These are phyloP conservation scores for Chaetomium tenue DNA, from an alignment of 495 filamentous ascomycete species.

Conservation along the genomic window DNA sequence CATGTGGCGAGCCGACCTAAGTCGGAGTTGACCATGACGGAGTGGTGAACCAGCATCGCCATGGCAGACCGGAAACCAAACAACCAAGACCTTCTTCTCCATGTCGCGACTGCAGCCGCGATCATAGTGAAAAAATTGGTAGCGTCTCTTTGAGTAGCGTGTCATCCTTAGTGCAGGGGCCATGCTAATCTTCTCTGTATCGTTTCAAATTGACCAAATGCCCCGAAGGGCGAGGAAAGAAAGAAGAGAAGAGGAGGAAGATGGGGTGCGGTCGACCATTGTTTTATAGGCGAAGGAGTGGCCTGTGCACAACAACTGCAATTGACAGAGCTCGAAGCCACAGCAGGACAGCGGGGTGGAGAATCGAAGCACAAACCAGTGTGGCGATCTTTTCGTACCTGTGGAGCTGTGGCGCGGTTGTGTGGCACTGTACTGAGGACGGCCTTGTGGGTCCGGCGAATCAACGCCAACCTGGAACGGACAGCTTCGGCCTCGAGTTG, in stretches of 20 bases:
- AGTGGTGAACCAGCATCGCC: neutral
- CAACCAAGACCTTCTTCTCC: constrained; percentile 28
- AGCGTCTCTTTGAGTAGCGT: constrained; percentile 99
- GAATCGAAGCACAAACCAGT: neutral
- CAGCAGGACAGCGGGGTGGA: neutral
- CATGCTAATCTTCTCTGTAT: constrained; percentile 96
- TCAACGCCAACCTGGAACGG: neutral
- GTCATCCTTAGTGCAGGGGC: constrained; percentile 99
- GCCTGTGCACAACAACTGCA: constrained; percentile 29
- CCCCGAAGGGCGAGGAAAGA: constrained; percentile 34
- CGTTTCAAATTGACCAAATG: constrained; percentile 45
- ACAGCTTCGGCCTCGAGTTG: neutral
- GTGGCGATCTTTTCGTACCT: too few relatives aligned
- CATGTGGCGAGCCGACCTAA: too few relatives aligned
- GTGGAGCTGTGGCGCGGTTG: neutral
- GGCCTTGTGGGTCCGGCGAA: constrained; percentile 6
- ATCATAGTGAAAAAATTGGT: constrained; percentile 66
- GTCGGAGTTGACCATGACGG: too few relatives aligned
- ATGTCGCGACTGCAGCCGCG: constrained; percentile 27
- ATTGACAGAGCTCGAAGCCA: neutral
- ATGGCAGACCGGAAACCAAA: neutral
- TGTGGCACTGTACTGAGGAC: neutral
- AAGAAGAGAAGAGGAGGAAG: constrained; percentile 29
- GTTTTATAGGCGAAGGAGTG: constrained; percentile 25
- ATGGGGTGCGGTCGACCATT: neutral